Percentiles rank a stretch among this genome's conserved stretches.
Conservation (phyloP, 148 eudicot species). For the Rhododendron kiyosumense region DNA sequence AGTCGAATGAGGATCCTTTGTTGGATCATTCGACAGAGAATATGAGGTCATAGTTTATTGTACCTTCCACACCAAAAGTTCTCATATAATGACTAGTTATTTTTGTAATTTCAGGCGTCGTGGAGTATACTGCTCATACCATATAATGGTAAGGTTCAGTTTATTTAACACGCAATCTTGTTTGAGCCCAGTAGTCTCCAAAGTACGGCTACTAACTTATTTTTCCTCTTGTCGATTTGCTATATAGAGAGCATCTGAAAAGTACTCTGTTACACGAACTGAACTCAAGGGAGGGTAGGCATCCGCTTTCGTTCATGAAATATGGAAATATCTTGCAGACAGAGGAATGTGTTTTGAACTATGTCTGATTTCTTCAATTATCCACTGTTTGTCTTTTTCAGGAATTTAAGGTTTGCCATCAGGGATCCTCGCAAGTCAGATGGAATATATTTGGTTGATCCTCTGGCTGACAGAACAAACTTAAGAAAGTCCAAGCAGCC, state of each 20-base stretch:
- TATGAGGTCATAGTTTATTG: background rate
- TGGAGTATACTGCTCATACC: constrained; percentile 71
- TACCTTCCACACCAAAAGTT: background rate
- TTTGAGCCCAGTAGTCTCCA: background rate
- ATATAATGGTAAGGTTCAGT: constrained; percentile 53
- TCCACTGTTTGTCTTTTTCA: constrained; percentile 17
- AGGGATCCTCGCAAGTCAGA: constrained; percentile 52
- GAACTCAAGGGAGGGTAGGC: constrained; percentile 96
- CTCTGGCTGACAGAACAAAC: constrained; percentile 40
- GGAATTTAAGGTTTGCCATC: constrained; percentile 83
- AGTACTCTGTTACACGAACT: constrained; percentile 55
- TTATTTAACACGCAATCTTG: background rate
- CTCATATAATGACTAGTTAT: background rate
- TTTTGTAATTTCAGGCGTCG: constrained; percentile 55
- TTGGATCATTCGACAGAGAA: background rate
- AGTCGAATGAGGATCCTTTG: background rate
- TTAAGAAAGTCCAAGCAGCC: constrained; percentile 41
- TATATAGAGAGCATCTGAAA: constrained; percentile 61
- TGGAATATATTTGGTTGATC: constrained; percentile 72
- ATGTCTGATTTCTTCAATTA: background rate
- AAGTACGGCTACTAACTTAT: background rate
- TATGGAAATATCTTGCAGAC: background rate
- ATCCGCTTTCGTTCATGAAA: background rate
- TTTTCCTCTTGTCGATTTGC: background rate
- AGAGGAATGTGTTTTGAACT: background rate